These are phyloP conservation scores for Epichloe coenophiala DNA, from an alignment of 2,329 filamentous ascomycete species.

Conservation along the genomic window DNA sequence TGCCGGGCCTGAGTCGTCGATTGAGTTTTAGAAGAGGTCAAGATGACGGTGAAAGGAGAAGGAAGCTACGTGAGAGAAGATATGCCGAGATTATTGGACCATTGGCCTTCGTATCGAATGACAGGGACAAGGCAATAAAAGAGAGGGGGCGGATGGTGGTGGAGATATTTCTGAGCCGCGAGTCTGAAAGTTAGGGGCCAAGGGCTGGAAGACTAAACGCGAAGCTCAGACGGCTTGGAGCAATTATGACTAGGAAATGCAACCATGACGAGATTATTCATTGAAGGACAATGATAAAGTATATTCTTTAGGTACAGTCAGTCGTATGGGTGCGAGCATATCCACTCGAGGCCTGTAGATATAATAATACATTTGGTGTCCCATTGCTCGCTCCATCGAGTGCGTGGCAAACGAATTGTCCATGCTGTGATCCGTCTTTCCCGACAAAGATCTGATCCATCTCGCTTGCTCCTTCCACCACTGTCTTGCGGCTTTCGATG, in stretches of 20 bases:
- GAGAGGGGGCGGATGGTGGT: constrained; percentile 54
- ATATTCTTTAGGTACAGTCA: neutral
- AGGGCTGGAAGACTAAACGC: neutral
- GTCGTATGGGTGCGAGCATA: neutral
- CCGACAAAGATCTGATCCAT: too few relatives aligned
- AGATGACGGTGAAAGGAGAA: constrained; percentile 24
- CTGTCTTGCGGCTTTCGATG: too few relatives aligned
- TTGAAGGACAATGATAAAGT: neutral
- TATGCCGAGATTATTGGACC: constrained; percentile 53
- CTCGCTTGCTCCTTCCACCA: too few relatives aligned
- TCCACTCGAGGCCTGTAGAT: neutral
- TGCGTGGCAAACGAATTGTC: too few relatives aligned
- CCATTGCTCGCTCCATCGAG: too few relatives aligned
- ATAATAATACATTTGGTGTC: neutral
- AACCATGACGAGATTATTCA: neutral
- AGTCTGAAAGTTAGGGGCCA: constrained; percentile 18
- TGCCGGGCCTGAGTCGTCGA: constrained; percentile 26
- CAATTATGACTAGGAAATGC: neutral
- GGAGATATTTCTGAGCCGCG: constrained; percentile 47
- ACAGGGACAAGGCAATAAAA: constrained; percentile 44
- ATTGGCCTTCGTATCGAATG: constrained; percentile 43
- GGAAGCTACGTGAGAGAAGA: constrained; percentile 44
- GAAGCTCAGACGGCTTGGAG: neutral
- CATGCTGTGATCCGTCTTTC: too few relatives aligned
- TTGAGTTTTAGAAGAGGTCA: constrained; percentile 29